These are phyloP conservation scores for Lodderomyces margitis DNA, from an alignment of 1,139 yeast species.

Conservation along the genomic window DNA sequence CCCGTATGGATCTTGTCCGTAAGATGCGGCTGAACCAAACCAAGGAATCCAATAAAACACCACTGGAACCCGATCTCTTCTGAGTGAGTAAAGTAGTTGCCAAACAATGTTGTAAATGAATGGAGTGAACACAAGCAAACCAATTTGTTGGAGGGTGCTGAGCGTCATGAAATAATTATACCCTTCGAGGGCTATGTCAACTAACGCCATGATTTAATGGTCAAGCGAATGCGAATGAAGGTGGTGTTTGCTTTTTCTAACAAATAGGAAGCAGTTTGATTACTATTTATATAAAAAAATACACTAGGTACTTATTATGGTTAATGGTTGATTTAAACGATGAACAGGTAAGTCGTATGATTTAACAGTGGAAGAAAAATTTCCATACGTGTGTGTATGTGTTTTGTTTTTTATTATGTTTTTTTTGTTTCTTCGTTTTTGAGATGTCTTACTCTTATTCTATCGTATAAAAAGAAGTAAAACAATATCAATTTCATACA, in stretches of 20 bases:
- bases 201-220: constrained; percentile 2
- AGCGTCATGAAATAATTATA: constrained; percentile 22
- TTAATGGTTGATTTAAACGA: neutral
- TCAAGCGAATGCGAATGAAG: too few relatives aligned
- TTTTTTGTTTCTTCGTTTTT: too few relatives aligned
- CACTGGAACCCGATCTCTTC: constrained; percentile 81
- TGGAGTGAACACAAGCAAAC: constrained; percentile 43
- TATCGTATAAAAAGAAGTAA: too few relatives aligned
- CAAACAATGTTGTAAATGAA: constrained; percentile 61
- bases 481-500: too few relatives aligned
- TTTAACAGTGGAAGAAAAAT: neutral
- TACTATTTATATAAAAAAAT: neutral
- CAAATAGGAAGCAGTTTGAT: neutral
- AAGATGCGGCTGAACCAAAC: constrained; percentile 86
- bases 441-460: too few relatives aligned
- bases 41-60: constrained; percentile 95
- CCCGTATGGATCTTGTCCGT: constrained; percentile 91
- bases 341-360: neutral
- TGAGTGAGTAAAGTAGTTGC: constrained; percentile 69
- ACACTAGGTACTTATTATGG: neutral
- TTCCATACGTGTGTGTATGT: neutral
- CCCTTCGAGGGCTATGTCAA: constrained; percentile 11
- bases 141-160: constrained; percentile 31
- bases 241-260: too few relatives aligned
- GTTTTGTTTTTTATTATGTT: too few relatives aligned